phyloP scores from a whole-genome alignment of 176 grass and related monocot genomes.

The Paspalum notatum region DNA sequence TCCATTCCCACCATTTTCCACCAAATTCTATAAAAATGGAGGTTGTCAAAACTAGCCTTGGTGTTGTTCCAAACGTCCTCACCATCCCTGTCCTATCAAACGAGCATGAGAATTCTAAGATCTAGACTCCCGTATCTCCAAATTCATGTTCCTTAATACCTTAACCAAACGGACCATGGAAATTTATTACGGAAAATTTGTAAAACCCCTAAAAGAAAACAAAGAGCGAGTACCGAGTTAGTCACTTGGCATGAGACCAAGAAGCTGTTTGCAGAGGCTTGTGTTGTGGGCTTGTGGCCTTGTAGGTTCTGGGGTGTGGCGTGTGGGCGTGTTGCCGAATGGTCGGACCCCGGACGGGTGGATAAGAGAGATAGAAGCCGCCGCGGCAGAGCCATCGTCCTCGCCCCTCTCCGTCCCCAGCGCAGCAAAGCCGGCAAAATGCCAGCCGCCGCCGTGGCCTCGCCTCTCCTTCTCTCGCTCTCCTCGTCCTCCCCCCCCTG shows the following conservation, averaged over 20 bases:
- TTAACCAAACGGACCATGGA: too few relatives aligned
- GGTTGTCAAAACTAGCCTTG: too few relatives aligned
- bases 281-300: not conserved
- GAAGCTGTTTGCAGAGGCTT: too few relatives aligned
- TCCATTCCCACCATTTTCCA: too few relatives aligned
- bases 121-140: too few relatives aligned
- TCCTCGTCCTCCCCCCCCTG: conserved; percentile 45
- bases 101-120: too few relatives aligned
- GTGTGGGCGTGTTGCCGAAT: not conserved
- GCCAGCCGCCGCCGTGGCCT: conserved; percentile 51
- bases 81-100: too few relatives aligned
- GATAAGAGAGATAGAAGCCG: conserved; percentile 42
- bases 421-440: conserved; percentile 48
- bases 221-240: not conserved
- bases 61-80: too few relatives aligned
- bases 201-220: not conserved
- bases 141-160: too few relatives aligned
- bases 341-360: not conserved
- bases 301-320: not conserved
- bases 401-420: conserved; percentile 14
- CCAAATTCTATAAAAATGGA: too few relatives aligned
- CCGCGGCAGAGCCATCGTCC: conserved; percentile 39
- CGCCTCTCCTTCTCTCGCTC: conserved; percentile 47
- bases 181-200: too few relatives aligned
- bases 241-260: not conserved